A percentile compares a stretch with the other conserved stretches of the same genome.
Evolutionary conservation across 139 green algal genomes (phyloP).

Genomic region (Spirogloea muscicola): DNA sequence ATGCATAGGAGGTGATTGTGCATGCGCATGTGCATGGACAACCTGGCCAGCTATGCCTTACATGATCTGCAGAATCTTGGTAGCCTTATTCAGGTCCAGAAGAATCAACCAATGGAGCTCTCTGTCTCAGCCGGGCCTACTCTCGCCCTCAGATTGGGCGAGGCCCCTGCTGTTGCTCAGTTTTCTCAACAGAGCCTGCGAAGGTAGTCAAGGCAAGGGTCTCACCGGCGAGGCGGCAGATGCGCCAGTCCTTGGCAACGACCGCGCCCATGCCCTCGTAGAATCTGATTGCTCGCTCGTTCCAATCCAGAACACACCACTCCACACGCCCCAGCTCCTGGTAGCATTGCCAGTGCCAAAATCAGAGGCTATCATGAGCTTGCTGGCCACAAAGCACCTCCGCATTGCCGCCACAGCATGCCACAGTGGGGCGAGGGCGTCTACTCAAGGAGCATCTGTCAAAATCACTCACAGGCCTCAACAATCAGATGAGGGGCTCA

Average conservation of each 20-base stretch:
- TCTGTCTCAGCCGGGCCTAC: too few relatives aligned
- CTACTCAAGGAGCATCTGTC: not conserved
- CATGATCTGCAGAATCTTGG: too few relatives aligned
- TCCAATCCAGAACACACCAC: slow-evolving; percentile 34
- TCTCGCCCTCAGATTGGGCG: too few relatives aligned
- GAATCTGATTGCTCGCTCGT: slow-evolving; percentile 25
- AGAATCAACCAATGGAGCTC: too few relatives aligned
- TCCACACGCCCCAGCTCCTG: slow-evolving; percentile 12
- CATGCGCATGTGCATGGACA: too few relatives aligned
- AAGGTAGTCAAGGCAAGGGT: too few relatives aligned
- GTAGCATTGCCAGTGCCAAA: not conserved
- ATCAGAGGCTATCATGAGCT: not conserved
- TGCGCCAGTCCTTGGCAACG: slow-evolving; percentile 8
- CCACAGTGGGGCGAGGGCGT: not conserved
- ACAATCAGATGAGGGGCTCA: not conserved
- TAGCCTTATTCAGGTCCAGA: too few relatives aligned
- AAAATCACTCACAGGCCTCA: slow-evolving; percentile 3
- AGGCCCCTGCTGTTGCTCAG: too few relatives aligned
- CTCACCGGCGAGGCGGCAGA: slow-evolving; percentile 8
- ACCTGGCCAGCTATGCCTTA: too few relatives aligned
- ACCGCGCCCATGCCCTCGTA: slow-evolving; percentile 21
- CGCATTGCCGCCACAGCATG: not conserved
- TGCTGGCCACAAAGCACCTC: not conserved
- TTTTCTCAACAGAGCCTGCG: too few relatives aligned
- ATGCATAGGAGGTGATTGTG: too few relatives aligned